Conservation (phyloP, 164 flowering plant genomes). For the Sedum album region DNA sequence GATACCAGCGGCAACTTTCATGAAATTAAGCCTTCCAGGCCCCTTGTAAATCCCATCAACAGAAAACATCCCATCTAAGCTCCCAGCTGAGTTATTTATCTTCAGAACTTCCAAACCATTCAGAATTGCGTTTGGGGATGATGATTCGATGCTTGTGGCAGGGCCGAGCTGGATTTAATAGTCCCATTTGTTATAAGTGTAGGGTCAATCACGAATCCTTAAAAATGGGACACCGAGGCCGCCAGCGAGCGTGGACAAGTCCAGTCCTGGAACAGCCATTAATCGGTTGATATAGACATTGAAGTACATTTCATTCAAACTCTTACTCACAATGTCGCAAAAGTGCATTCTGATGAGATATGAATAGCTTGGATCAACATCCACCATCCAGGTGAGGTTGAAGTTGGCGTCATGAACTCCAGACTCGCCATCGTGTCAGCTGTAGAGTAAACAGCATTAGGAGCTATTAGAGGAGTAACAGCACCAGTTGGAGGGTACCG, state of each 20-base stretch:
- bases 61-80: slow-evolving; percentile 52
- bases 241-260: slow-evolving; percentile 50
- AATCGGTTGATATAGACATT: slow-evolving; percentile 56
- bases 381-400: slow-evolving; percentile 68
- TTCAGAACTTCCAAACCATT: slow-evolving; percentile 84
- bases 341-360: slow-evolving; percentile 73
- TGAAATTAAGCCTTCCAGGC: background rate
- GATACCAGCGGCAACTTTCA: slow-evolving; percentile 29
- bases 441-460: slow-evolving; percentile 50
- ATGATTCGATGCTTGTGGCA: slow-evolving; percentile 15
- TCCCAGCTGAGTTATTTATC: slow-evolving; percentile 61
- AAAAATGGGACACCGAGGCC: slow-evolving; percentile 55
- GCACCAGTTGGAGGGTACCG: slow-evolving; percentile 37
- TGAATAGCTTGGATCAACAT: slow-evolving; percentile 40
- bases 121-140: slow-evolving; percentile 52
- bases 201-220: slow-evolving; percentile 63
- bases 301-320: slow-evolving; percentile 59
- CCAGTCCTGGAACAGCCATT: slow-evolving; percentile 42
- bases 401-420: slow-evolving; percentile 27
- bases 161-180: slow-evolving; percentile 66
- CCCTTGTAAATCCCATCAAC: slow-evolving; percentile 24
- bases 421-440: slow-evolving; percentile 60
- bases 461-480: slow-evolving; percentile 45
- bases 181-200: slow-evolving; percentile 32
- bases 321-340: slow-evolving; percentile 74